Percentiles rank a stretch among this genome's conserved stretches.
These are phyloP conservation scores for Leersia perrieri DNA, from an alignment of 176 grass and related monocot genomes.

Conservation along the genomic window DNA sequence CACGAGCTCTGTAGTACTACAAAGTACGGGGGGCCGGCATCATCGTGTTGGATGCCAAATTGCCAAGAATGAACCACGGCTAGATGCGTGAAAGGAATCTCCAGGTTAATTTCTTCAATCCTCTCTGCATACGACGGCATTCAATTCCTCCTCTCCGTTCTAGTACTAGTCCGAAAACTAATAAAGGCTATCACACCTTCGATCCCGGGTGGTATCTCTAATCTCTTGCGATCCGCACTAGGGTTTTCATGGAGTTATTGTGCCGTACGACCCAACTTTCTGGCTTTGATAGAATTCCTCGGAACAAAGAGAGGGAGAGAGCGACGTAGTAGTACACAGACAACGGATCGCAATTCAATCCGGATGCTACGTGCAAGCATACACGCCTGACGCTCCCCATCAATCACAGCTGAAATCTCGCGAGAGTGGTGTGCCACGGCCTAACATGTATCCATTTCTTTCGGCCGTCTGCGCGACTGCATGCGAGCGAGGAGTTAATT, in stretches of 20 bases:
- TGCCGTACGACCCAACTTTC: neutral
- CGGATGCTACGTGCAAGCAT: neutral
- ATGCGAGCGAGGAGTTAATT: too few relatives aligned
- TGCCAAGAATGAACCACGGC: neutral
- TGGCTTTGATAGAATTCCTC: neutral
- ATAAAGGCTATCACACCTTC: neutral
- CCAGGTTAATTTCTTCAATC: neutral
- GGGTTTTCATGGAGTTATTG: neutral
- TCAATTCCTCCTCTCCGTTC: neutral
- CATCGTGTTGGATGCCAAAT: neutral
- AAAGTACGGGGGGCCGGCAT: neutral
- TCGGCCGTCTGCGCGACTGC: neutral
- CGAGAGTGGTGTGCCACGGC: neutral
- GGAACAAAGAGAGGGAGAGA: neutral
- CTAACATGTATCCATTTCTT: constrained; percentile 3
- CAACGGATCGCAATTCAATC: neutral
- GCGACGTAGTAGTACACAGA: too few relatives aligned
- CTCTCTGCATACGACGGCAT: neutral
- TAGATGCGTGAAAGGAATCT: constrained; percentile 5
- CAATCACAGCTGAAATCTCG: constrained; percentile 25
- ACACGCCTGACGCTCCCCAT: neutral
- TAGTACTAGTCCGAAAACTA: neutral
- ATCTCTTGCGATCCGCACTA: neutral
- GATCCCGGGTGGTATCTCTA: neutral
- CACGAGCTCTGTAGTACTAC: neutral